phyloP scores from a whole-genome alignment of 441 rosid species.

The Eruca vesicaria region DNA sequence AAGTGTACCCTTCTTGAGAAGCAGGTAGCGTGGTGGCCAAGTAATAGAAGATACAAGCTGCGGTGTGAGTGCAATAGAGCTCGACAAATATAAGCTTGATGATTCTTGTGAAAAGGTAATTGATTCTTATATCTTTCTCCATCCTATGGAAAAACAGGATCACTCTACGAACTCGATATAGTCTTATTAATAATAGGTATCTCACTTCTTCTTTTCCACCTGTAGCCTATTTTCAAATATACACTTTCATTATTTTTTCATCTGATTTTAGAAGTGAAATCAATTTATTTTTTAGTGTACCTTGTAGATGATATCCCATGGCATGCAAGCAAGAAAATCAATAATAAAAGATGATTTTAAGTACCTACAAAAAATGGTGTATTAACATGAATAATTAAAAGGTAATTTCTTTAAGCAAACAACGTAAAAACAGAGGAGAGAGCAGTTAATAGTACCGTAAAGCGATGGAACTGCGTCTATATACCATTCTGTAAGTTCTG shows the following conservation, averaged over 20 bases:
- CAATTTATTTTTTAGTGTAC: too few relatives aligned
- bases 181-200: conserved; percentile 56
- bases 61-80: conserved; percentile 66
- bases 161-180: conserved; percentile 48
- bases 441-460: conserved; percentile 40
- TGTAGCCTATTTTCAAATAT: conserved; percentile 38
- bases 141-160: conserved; percentile 48
- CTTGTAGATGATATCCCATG: conserved; percentile 71
- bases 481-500: conserved; percentile 49
- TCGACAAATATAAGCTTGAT: conserved; percentile 63
- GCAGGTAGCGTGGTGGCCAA: conserved; percentile 65
- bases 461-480: conserved; percentile 51
- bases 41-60: conserved; percentile 71
- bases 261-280: background rate
- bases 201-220: conserved; percentile 55
- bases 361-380: background rate
- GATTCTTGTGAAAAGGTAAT: conserved; percentile 62
- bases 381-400: background rate
- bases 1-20: conserved; percentile 61
- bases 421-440: background rate
- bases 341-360: conserved; percentile 45
- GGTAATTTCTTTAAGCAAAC: background rate
- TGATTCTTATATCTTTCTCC: conserved; percentile 70
- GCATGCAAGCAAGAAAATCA: conserved; percentile 59
- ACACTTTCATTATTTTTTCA: background rate